Evolutionary conservation across 2,329 filamentous ascomycete species (phyloP).

Genomic region (Fusarium robinianum): DNA sequence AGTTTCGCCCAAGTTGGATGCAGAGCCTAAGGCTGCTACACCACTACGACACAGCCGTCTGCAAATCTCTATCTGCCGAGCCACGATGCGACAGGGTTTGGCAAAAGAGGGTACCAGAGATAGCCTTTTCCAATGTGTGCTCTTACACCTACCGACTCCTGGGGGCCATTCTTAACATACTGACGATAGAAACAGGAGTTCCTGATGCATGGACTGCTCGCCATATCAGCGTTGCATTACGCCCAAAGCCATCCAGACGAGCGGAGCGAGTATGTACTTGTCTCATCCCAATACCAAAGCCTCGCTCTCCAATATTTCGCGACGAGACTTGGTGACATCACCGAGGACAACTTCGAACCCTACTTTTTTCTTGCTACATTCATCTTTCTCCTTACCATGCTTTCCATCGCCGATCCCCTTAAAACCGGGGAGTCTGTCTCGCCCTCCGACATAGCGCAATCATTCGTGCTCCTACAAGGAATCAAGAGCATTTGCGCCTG

Average conservation of each 20-base stretch:
- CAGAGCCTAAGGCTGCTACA: slow-evolving; percentile 22
- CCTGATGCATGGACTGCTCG: slow-evolving; percentile 22
- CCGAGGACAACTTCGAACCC: slow-evolving; percentile 19
- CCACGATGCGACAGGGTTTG: slow-evolving; percentile 7
- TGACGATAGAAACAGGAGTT: slow-evolving; percentile 12
- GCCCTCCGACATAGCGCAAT: slow-evolving; percentile 13
- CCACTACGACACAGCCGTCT: slow-evolving; percentile 18
- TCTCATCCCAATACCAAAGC: slow-evolving; percentile 22
- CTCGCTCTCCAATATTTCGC: slow-evolving; percentile 18
- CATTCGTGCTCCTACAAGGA: slow-evolving; percentile 21
- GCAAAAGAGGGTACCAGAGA: slow-evolving; percentile 11
- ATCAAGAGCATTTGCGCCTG: slow-evolving; percentile 20
- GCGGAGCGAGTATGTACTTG: slow-evolving; percentile 15
- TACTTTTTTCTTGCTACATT: slow-evolving; percentile 25
- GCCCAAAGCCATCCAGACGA: slow-evolving; percentile 13
- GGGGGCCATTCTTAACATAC: background rate
- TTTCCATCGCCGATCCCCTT: slow-evolving; percentile 15
- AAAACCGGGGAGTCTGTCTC: background rate
- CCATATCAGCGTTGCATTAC: slow-evolving; percentile 18
- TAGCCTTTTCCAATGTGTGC: slow-evolving; percentile 20
- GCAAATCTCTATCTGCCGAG: background rate
- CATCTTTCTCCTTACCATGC: slow-evolving; percentile 18
- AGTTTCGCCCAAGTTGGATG: slow-evolving; percentile 17
- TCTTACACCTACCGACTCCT: too few species aligned
- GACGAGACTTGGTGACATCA: slow-evolving; percentile 11